Evolutionary conservation across 371 early-diverging fungal species (phyloP).

Genomic region (Apophysomyces elegans): DNA sequence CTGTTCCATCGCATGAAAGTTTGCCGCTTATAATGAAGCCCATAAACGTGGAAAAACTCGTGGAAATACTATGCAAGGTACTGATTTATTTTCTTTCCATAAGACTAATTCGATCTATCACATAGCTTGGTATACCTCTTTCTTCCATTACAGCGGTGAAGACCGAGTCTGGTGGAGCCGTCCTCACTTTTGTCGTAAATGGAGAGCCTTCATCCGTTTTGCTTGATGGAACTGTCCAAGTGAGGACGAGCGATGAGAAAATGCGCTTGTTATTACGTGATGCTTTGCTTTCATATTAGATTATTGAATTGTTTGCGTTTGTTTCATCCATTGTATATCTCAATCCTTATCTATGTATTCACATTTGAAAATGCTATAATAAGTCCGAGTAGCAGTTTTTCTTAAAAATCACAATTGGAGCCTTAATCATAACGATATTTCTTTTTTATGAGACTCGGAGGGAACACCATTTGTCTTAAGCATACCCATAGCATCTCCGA

Average conservation of each 20-base stretch:
- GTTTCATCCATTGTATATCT: background rate
- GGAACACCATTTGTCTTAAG: too few species aligned
- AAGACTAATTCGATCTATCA: background rate
- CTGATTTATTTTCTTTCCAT: background rate
- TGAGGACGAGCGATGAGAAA: background rate
- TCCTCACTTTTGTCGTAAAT: background rate
- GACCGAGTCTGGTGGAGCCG: background rate
- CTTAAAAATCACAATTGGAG: too few species aligned
- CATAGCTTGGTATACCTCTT: conserved; percentile 1
- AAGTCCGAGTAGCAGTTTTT: too few species aligned
- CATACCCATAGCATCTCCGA: too few species aligned
- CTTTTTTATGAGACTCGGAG: too few species aligned
- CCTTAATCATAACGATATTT: too few species aligned
- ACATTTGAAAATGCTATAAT: too few species aligned
- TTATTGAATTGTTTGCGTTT: background rate
- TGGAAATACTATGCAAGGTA: background rate
- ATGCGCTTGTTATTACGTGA: background rate
- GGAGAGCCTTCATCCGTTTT: background rate
- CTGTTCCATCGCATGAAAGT: background rate
- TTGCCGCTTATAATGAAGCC: background rate
- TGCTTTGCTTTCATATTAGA: background rate
- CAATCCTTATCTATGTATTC: too few species aligned
- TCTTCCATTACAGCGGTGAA: background rate
- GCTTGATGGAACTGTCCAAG: background rate
- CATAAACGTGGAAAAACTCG: background rate